Evolutionary conservation across 2,329 filamentous ascomycete genomes (phyloP), one percentile per base, ranked within the genome.

Genomic region (Bipolaris victoriae): DNA sequence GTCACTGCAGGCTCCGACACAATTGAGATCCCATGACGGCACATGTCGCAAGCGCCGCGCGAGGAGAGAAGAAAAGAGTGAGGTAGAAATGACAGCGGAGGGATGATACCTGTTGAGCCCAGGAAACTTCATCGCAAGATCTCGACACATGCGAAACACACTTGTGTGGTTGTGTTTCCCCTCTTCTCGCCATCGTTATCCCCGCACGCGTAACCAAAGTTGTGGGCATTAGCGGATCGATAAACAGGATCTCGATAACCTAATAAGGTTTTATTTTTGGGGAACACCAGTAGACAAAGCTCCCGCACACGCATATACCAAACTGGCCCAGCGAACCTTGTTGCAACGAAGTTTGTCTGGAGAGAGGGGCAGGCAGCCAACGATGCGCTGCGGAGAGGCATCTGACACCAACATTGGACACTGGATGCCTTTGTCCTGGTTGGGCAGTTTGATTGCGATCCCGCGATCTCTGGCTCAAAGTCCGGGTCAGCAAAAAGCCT

Each of bases 161-260:
- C 24, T 29, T n/a, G 41, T 15, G 18, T 15, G 20, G 39, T 41
- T 6, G 11, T n/a, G 39, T 24, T 41, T 24, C 39, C 39, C 39
- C 39, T 24, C 39, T 41, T 41, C 22, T 22, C 26, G 26, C 26
- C 3, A 29, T 29, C 26, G 26, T 29, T 29, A 29, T 29, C 11
- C 39, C 39, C 39, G 39, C 39, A 41, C 11, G 20, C 5, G 20
- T 15, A 41, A 20, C 33, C 39, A 41, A 13, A 6, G 16, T 18
- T 15, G 5, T 26, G 29, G 16, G 16, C 5, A 26, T n/a, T 22
- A 7, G 33, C 37, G 10, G 26, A 43, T 20, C 41, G 31, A 35
- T 35, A n/a, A 18, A 18, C 10, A 11, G 48, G 39, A 49, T 45
- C 53, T n/a, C 16, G 50, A 54, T 53, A 53, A 44, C 43, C 26